Evolutionary conservation across 2,329 filamentous ascomycete genomes (phyloP), one percentile per base, ranked within the genome.

Genomic region (Fusarium avenaceum): DNA sequence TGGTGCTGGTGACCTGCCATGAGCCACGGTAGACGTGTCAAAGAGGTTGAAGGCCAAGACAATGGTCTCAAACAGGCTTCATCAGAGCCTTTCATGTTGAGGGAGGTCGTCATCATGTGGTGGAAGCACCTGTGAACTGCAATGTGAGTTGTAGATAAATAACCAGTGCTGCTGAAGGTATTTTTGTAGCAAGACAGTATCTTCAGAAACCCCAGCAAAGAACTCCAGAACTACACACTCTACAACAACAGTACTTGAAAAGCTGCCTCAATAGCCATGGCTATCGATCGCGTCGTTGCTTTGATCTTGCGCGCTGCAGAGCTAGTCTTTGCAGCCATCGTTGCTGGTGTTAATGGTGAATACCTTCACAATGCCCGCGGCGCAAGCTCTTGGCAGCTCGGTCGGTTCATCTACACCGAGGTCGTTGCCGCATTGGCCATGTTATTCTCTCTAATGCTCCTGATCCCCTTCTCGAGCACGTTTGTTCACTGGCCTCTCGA

Each of bases 401-500:
- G 85, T 35, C 89, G 91, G 57, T 89, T 90, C 81, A 92, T 94
- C 79, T 94, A 93, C 82, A 87, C 90, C 45, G 87, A 91, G 74
- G 87, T 92, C 19, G 84, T 94, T 39, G 89, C 92, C 4, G 89
- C 84, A 20, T 74, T 94, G 19, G 87, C 89, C 14, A 87, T 94
- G 55, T 77, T 94, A 40, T 81, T 92, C n/a, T 83, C 87, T 7
- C 79, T 94, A 26, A 76, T 94, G 65, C 92, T 91, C 87, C 83
- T 94, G 28, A 83, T 94, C 40, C 92, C 92, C 3, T 92, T 92
- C 74, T 86, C 87, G 3, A 81, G 82, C 50, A 85, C 83, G 46
- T 92, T 94, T 78, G 84, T 89, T 64, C 85, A 90, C 78, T 94
- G 90, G 85, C 90, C 89, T 1, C 81, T 89, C 71, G 92, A 95